Base-by-base conservation (phyloP, 2,329 filamentous ascomycete species). In the Aspergillus oerlinghausenensis region DNA sequence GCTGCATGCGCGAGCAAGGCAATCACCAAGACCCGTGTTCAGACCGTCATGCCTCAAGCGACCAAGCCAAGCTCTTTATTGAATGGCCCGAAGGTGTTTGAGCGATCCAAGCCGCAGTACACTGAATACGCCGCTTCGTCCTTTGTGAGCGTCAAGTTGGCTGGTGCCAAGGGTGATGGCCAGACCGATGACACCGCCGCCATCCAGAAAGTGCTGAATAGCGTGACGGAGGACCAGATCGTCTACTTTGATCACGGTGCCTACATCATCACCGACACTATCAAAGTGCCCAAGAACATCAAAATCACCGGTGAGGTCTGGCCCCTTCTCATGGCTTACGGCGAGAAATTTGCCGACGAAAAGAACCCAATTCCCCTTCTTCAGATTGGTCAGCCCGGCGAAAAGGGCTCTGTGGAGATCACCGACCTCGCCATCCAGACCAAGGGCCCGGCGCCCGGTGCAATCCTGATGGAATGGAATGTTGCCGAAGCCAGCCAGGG, bases 391-490 rank as follows among this genome's bases (percentile, higher is more conserved):
- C 76, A 89, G 67, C 75, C 83, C 10, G 91, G 91, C 52, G 89
- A 96, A 61, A 80, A 82, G 49, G 93, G 92, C 60, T 80, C 81
- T 28, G 89, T 96, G 50, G 92, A 97, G 77, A 93, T 97, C 69
- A 89, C 86, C 49, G 93, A 97, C 69, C 76, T 96, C 58, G 86
- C 96, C 66, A 88, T 97, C 65, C 85, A 90, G 74, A 96, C 92
- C 29, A 83, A 86, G 63, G 93, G 93, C 4, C 80, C 92, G 3
- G 88, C 90, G 60, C 88, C 92, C 0, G 93, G 93, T 63, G 93
- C 92, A 19, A 90, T 96, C 68, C 83, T 97, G 70, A 86, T 97
- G 77, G 84, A 97, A 73, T 97, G 91, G 89, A 97, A 97, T 75
- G 79, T 96, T 45, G 85, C 84, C 47, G 87, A 85, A 38, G 55